Base-by-base conservation (phyloP, 2,329 filamentous ascomycete genomes). In the Calonectria leucothoes region DNA sequence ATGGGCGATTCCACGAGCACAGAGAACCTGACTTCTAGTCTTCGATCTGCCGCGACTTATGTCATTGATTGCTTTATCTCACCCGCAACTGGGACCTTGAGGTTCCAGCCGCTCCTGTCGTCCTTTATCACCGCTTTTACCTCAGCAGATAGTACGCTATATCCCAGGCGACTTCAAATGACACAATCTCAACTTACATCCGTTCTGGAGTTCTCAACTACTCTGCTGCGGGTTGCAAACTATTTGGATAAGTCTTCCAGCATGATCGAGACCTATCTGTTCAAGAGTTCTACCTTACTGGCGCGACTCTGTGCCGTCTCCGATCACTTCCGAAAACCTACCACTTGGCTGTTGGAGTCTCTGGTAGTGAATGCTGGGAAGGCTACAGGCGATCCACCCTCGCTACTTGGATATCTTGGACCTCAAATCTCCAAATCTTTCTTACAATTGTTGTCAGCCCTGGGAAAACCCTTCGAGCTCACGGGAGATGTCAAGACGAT, bases 341-440 rank as follows among this genome's bases (percentile, higher is more conserved):
- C 94, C 1, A 89, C 96, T 37, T 88, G 89, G 31, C 86, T 98
- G 2, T 86, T 98, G 10, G 92, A 95, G 74, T 91, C 92, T 14
- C 85, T 98, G 23, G 92, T 98, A 33, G 88, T 92, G 52, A 93
- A 90, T 76, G 93, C 94, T 29, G 91, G 93, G 29, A 91, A 91
- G 74, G 86, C 88, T 20, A 86, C 89, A 35, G 89, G 88, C n/a
- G 95, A 98, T 78, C 95, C 96, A 1, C 94, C 95, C n/a, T 98
- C 96, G 8, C 88, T 99, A n/a, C 91, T 99, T 27, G 96, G 96
- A 37, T 95, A 98, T 81, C 88, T 99, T 8, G 95, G 95, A 1
- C 90, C 95, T 12, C 92, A 95, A 69, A 93, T 95, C 11, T 94
- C 96, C 14, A 95, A 94, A 79, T 93, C 94, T 48, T 98, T 99